Conservation (phyloP, 208 protist genomes). For the Willaertia magna region DNA sequence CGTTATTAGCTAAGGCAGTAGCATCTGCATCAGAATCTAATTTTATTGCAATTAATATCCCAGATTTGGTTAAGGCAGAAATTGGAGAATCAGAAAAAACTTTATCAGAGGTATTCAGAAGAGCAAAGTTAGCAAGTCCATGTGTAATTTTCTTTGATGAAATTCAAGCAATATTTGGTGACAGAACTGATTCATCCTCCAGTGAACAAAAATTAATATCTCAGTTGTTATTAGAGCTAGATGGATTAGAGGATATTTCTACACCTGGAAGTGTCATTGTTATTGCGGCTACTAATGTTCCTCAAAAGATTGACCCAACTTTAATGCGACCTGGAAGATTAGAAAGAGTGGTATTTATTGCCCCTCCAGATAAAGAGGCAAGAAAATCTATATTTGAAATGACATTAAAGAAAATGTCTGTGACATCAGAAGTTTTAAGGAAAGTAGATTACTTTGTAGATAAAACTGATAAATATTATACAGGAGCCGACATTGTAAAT, state of each 20-base stretch:
- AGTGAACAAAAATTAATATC: not conserved
- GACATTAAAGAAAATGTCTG: not conserved
- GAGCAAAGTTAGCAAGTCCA: constrained; percentile 54
- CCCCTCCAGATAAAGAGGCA: constrained; percentile 11
- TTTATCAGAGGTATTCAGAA: constrained; percentile 61
- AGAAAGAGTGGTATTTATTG: constrained; percentile 19
- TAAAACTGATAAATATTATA: constrained; percentile 8
- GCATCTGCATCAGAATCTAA: constrained; percentile 56
- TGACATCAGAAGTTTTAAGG: not conserved
- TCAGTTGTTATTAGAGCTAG: not conserved
- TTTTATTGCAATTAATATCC: constrained; percentile 77
- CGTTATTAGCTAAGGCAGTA: constrained; percentile 72
- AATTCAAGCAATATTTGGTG: constrained; percentile 68
- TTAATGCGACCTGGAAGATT: constrained; percentile 27
- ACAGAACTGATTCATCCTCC: constrained; percentile 9
- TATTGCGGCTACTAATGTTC: not conserved
- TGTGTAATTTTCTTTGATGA: constrained; percentile 87
- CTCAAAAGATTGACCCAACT: constrained; percentile 17
- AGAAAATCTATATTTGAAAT: constrained; percentile 24
- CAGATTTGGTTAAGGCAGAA: constrained; percentile 22
- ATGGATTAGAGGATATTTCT: not conserved
- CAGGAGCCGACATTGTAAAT: constrained; percentile 25
- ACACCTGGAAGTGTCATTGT: not conserved
- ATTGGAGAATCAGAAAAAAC: constrained; percentile 79
- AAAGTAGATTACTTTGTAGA: not conserved